Base-by-base conservation (phyloP, 257 asterid species). In the Primulina huaijiensis region DNA sequence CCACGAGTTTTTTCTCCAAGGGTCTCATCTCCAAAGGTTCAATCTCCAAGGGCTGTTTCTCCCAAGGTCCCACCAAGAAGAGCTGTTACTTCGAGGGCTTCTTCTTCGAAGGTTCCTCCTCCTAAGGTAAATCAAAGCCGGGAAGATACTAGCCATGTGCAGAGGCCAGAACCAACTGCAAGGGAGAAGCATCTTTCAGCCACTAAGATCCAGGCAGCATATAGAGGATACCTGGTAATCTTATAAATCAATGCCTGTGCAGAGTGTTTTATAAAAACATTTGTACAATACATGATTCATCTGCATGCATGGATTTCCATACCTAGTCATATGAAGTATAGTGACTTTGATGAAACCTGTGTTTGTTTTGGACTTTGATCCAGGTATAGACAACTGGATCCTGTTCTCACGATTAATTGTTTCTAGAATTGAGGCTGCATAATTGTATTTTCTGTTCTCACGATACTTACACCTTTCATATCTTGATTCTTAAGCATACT, bases 171-270 rank as follows among this genome's bases (percentile, higher is more conserved):
- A 67, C 97, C 92, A 21, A 82, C 95, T 59, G 76, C 77, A 64
- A 72, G 73, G 75, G 73, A 72, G 62, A 92, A 77, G 74, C 85
- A 89, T 19, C 77, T 80, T 67, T 81, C 95, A 8, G 97, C 97
- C 56, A 85, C 79, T 68, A 88, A 75, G 78, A 87, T 94, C 57
- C 99, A 94, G 79, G 88, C 99, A 37, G 89, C 85, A n/a, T 94
- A 77, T 59, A 78, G 96, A 75, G 97, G 99, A 68, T 89, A 85
- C 73, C 71, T 82, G 96, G 99, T 94, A 86, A 85, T 79, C 30
- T 72, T 72, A 46, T 19, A 11, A 35, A 69, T 77, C 62, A 0
- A 43, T 66, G 16, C 11, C 64, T 30, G 17, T 56, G 31, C 50
- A 17, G 7, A 61, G 7, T 33, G 23, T 62, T 11, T 62, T 19